A percentile compares a stretch with the other conserved stretches of the same genome.
Evolutionary conservation across 192 early-diverging fungal species (phyloP).

Genomic region (Entomortierella beljakovae): DNA sequence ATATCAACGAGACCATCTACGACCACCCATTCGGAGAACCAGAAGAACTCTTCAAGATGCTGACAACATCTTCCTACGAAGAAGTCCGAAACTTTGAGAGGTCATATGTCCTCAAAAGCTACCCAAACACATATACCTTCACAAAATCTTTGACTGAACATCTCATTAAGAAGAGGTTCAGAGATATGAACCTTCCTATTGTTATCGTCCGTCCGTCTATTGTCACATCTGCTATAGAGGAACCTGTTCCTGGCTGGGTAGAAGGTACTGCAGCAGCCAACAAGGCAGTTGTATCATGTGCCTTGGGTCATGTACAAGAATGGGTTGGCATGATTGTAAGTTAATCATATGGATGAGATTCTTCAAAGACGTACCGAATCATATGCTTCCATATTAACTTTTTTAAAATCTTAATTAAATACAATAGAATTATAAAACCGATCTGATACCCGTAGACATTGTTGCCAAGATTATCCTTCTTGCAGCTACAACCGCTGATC

Average conservation of each 20-base stretch:
- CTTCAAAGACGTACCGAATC: not conserved
- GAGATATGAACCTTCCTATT: conserved; percentile 34
- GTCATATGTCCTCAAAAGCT: conserved; percentile 48
- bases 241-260: conserved; percentile 51
- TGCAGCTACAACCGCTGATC: conserved; percentile 35
- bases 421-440: conserved; percentile 22
- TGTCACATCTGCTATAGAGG: conserved; percentile 28
- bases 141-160: conserved; percentile 63
- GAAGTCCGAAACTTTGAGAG: conserved; percentile 46
- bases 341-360: too few relatives aligned
- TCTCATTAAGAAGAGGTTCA: conserved; percentile 54
- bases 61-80: conserved; percentile 38
- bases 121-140: conserved; percentile 59
- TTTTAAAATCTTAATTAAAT: not conserved
- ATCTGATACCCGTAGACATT: conserved; percentile 46
- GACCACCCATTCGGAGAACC: conserved; percentile 31
- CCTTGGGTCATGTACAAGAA: conserved; percentile 46
- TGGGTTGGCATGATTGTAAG: conserved; percentile 37
- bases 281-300: conserved; percentile 41
- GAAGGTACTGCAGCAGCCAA: conserved; percentile 45
- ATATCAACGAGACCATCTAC: conserved; percentile 39
- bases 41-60: conserved; percentile 31
- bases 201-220: conserved; percentile 51
- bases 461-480: conserved; percentile 48
- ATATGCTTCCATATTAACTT: not conserved